A percentile compares a stretch with the other conserved stretches of the same genome.
phyloP scores from a whole-genome alignment of 371 early-diverging fungal genomes.

The Blakeslea trispora region DNA sequence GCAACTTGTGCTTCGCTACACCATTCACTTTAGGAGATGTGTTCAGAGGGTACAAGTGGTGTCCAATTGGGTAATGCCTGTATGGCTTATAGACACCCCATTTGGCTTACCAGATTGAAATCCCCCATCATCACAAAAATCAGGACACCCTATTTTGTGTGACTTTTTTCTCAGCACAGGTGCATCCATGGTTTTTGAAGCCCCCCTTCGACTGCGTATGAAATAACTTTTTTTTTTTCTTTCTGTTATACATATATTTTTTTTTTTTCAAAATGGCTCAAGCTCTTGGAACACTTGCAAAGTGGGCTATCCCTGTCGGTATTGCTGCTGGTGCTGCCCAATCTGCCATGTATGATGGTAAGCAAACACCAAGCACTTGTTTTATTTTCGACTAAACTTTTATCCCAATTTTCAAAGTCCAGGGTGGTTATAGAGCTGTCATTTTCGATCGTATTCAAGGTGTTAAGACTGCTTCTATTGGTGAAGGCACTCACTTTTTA shows the following conservation, averaged over 20 bases:
- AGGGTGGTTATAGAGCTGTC: constrained; percentile 98
- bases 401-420: constrained; percentile 57
- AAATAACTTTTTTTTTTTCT: background rate
- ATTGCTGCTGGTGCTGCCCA: constrained; percentile 70
- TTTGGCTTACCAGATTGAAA: too few relatives aligned
- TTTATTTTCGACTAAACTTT: background rate
- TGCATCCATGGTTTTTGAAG: background rate
- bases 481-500: constrained; percentile 97
- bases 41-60: too few relatives aligned
- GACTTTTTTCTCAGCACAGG: too few relatives aligned
- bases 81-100: too few relatives aligned
- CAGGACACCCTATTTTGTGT: too few relatives aligned
- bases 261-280: constrained; percentile 33
- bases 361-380: constrained; percentile 6
- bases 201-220: background rate
- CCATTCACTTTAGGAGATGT: too few relatives aligned
- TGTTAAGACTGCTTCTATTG: constrained; percentile 80
- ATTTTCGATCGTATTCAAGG: constrained; percentile 96
- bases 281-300: constrained; percentile 61
- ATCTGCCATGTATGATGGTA: constrained; percentile 93
- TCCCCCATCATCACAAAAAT: too few relatives aligned
- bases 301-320: constrained; percentile 70
- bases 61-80: too few relatives aligned
- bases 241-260: background rate
- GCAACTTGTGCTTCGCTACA: too few relatives aligned